Evolutionary conservation across 2,329 filamentous ascomycete species (phyloP).

Genomic region (Phialophora expanda): DNA sequence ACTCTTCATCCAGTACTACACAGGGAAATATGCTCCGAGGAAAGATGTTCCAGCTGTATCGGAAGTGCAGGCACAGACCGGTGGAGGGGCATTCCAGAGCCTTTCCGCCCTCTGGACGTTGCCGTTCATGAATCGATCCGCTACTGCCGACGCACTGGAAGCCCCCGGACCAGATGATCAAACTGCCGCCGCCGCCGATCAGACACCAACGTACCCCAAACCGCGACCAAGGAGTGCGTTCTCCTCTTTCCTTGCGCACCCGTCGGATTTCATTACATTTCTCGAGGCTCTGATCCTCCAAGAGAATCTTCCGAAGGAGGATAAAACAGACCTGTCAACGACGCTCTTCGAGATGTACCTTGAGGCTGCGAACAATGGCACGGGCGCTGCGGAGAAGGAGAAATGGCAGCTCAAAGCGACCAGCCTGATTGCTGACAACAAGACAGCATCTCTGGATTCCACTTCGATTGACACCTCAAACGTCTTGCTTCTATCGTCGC

Average conservation of each 20-base stretch:
- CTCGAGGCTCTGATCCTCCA: slow-evolving; percentile 84
- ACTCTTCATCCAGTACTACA: slow-evolving; percentile 94
- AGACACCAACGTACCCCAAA: slow-evolving; percentile 68
- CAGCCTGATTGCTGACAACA: slow-evolving; percentile 78
- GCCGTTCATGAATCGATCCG: slow-evolving; percentile 77
- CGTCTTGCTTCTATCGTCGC: slow-evolving; percentile 86
- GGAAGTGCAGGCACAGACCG: slow-evolving; percentile 55
- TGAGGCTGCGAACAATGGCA: slow-evolving; percentile 79
- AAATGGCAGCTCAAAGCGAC: slow-evolving; percentile 93
- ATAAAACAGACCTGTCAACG: slow-evolving; percentile 86
- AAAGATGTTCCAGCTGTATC: slow-evolving; percentile 63
- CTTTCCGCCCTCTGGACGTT: slow-evolving; percentile 81
- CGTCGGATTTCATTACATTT: slow-evolving; percentile 89
- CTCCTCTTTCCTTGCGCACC: slow-evolving; percentile 93
- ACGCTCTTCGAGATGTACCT: slow-evolving; percentile 98
- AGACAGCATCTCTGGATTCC: slow-evolving; percentile 39
- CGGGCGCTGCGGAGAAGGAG: slow-evolving; percentile 65
- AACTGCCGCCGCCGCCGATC: slow-evolving; percentile 39
- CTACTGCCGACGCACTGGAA: slow-evolving; percentile 58
- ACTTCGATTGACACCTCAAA: slow-evolving; percentile 89
- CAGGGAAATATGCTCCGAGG: slow-evolving; percentile 77
- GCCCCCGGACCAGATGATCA: slow-evolving; percentile 49
- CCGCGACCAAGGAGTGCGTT: slow-evolving; percentile 89
- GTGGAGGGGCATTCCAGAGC: slow-evolving; percentile 81
- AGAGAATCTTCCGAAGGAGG: slow-evolving; percentile 70